phyloP scores from a whole-genome alignment of 2,329 filamentous ascomycete species.

The Didymella pomorum region DNA sequence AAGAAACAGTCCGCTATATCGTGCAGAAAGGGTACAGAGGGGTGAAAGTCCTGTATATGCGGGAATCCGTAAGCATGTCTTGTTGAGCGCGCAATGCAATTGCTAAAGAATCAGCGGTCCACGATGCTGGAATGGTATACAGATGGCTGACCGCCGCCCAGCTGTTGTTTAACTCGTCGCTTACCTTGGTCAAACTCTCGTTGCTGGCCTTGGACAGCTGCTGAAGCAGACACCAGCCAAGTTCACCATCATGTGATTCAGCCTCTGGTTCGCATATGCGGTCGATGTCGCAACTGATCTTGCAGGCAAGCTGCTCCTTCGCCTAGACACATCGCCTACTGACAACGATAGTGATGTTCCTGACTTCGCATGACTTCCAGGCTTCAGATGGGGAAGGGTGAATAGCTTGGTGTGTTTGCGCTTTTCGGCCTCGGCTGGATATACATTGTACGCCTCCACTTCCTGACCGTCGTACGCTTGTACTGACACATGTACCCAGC shows the following conservation, averaged over 20 bases:
- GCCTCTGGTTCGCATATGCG: not conserved
- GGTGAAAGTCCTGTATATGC: no score
- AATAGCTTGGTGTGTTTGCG: not conserved
- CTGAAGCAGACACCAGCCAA: not conserved
- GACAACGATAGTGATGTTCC: not conserved
- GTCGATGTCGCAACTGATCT: slow-evolving; percentile 3
- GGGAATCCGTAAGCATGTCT: no score
- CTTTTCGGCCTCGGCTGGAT: not conserved
- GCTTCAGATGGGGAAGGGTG: not conserved
- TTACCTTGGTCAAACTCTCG: not conserved
- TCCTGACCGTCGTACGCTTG: no score
- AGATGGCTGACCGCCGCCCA: not conserved
- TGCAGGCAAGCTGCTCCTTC: not conserved
- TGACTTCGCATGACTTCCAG: not conserved
- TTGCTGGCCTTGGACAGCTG: not conserved
- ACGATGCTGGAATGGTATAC: not conserved
- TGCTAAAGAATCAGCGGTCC: not conserved
- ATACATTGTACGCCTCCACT: not conserved
- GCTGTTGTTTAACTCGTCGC: not conserved
- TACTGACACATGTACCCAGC: not conserved
- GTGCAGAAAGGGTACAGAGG: not conserved
- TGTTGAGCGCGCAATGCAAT: no score
- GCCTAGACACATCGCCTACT: not conserved
- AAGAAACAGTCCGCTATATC: not conserved
- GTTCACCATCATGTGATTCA: not conserved